Base-by-base conservation (phyloP, 192 early-diverging fungal species). In the Piromyces finnis region DNA sequence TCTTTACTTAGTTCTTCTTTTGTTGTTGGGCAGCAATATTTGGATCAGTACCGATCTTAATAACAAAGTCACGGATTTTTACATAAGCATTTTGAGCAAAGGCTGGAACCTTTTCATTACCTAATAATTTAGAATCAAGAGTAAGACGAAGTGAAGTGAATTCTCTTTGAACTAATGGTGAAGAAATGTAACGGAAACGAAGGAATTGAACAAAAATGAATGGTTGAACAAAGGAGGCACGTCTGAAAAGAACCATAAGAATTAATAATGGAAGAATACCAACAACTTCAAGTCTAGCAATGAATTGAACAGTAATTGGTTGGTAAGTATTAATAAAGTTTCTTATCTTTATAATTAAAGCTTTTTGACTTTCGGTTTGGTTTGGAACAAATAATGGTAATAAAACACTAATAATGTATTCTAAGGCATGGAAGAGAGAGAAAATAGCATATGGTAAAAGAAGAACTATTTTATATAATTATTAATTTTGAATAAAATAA, bases 351-450 rank as follows among this genome's bases (percentile, higher is more conserved):
- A 82, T 82, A 82, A 88, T 85, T 59, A 29, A 84, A 77, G 27
- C 83, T 85, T 83, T 78, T 85, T 83, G 81, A 83, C 32, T 83
- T 79, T 17, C 78, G 22, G 83, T 81, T 9, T 84, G 78, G 22
- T 41, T 39, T 16, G 93, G 93, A 80, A 91, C 85, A 26, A 92
- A 79, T 27, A 86, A 86, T n/a, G 91, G 92, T 27, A 94, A 81
- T 77, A 94, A 78, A 78, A 90, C 91, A 29, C 88, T 87, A 77
- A 93, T 89, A 30, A 88, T 79, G 83, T 93, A 95, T 81, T 88
- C 90, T 79, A 93, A 83, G 3, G 88, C 86, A 81, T 95, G 93
- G 84, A 95, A 93, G 79, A 92, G 80, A 11, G 94, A 93, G 80
- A 94, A 95, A 78, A 89, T 89, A 13, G 83, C 86, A 77, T 90